phyloP scores from a whole-genome alignment of 1,139 yeast genomes.

The Pichia sp. region DNA sequence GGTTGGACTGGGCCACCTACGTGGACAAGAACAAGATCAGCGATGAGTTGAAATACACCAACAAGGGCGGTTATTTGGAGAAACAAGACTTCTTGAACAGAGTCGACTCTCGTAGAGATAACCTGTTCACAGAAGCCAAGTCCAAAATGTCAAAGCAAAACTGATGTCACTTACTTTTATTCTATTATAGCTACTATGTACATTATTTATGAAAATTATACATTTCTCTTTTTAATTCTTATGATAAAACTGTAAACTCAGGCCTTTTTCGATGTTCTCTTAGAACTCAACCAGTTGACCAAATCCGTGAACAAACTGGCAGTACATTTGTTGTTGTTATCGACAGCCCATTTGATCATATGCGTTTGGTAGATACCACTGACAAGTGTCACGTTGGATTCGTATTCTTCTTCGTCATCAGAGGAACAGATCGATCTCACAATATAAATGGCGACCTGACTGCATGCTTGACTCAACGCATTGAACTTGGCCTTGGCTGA shows the following conservation, averaged over 20 bases:
- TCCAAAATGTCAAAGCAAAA: slow-evolving; percentile 7
- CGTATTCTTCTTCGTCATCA: slow-evolving; percentile 24
- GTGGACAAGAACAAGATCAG: slow-evolving; percentile 83
- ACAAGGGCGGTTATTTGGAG: slow-evolving; percentile 80
- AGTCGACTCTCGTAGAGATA: slow-evolving; percentile 44
- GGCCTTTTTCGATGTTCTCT: slow-evolving; percentile 13
- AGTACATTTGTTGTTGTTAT: slow-evolving; percentile 48
- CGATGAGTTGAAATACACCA: slow-evolving; percentile 77
- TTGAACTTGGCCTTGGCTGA: slow-evolving; percentile 45
- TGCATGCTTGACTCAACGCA: slow-evolving; percentile 54
- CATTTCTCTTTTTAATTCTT: background rate
- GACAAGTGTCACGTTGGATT: slow-evolving; percentile 36
- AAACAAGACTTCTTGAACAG: slow-evolving; percentile 86
- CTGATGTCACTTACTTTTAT: background rate
- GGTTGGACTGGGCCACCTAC: slow-evolving; percentile 94
- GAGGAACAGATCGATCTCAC: slow-evolving; percentile 50
- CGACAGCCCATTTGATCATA: slow-evolving; percentile 59
- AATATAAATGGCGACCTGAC: slow-evolving; percentile 60
- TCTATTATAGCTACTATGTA: background rate
- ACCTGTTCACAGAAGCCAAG: slow-evolving; percentile 16
- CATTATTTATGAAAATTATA: too few species aligned
- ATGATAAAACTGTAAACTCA: background rate
- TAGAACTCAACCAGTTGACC: slow-evolving; percentile 72
- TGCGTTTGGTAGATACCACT: slow-evolving; percentile 57
- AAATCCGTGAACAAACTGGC: slow-evolving; percentile 73